Evolutionary conservation across 1,284 basidiomycete genomes (phyloP).

Genomic region (Papiliotrema fonsecae): DNA sequence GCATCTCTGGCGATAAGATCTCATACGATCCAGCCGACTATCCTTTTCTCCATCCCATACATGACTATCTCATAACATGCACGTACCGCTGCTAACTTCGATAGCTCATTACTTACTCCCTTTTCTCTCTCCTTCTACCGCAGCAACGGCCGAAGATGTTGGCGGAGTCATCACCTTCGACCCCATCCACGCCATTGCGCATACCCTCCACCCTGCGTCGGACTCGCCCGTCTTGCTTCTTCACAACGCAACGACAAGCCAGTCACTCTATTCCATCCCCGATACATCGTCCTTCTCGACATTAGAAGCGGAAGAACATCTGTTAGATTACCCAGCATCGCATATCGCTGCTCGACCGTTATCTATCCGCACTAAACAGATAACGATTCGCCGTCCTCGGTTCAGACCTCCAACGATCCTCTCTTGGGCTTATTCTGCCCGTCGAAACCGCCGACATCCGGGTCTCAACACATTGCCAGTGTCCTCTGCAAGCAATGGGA

Average conservation of each 20-base stretch:
- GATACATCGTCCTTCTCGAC: slow-evolving; percentile 1
- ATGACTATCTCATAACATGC: slow-evolving; percentile 27
- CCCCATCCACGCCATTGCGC: slow-evolving; percentile 32
- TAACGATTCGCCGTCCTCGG: slow-evolving; percentile 34
- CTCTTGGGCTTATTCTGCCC: slow-evolving; percentile 32
- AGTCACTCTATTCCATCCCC: slow-evolving; percentile 14
- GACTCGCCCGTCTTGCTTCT: slow-evolving; percentile 15
- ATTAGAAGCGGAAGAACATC: background rate
- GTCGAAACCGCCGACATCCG: slow-evolving; percentile 1
- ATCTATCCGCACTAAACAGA: slow-evolving; percentile 27
- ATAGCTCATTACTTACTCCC: slow-evolving; percentile 22
- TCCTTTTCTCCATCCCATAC: too few relatives aligned
- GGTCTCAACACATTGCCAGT: slow-evolving; percentile 8
- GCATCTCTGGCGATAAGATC: too few relatives aligned
- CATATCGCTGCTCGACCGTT: slow-evolving; percentile 11
- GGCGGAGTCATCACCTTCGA: slow-evolving; percentile 18
- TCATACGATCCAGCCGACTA: too few relatives aligned
- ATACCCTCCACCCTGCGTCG: slow-evolving; percentile 11
- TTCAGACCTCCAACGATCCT: slow-evolving; percentile 34
- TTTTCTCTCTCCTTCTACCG: slow-evolving; percentile 11
- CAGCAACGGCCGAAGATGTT: slow-evolving; percentile 1
- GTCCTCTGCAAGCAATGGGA: background rate
- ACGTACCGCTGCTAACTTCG: slow-evolving; percentile 26
- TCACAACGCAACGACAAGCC: slow-evolving; percentile 16
- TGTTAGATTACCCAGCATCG: slow-evolving; percentile 10